Conservation (phyloP, 768 basidiomycete species). For the Dendrothele bispora region DNA sequence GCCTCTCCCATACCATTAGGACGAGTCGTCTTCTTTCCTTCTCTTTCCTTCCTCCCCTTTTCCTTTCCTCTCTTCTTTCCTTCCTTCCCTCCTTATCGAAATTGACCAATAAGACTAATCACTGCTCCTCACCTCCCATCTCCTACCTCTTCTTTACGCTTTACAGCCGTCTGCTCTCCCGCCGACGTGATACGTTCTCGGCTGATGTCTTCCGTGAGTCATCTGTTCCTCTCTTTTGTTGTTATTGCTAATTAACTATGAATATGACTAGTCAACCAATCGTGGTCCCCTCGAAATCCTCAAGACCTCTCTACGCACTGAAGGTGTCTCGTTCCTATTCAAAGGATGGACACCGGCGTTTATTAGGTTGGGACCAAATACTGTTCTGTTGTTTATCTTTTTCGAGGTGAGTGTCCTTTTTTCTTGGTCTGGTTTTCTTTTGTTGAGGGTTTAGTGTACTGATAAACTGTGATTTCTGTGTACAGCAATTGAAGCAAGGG, state of each 20-base stretch:
- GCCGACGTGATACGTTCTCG: constrained; percentile 77
- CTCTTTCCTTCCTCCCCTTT: too few relatives aligned
- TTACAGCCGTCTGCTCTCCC: constrained; percentile 74
- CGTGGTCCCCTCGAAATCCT: constrained; percentile 52
- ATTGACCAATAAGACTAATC: too few relatives aligned
- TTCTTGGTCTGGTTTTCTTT: not conserved
- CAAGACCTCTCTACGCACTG: constrained; percentile 59
- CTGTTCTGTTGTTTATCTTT: constrained; percentile 82
- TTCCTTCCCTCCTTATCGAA: too few relatives aligned
- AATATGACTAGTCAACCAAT: constrained; percentile 45
- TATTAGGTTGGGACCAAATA: constrained; percentile 81
- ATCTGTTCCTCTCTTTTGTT: constrained; percentile 7
- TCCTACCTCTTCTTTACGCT: constrained; percentile 7
- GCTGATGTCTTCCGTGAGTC: constrained; percentile 69
- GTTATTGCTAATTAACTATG: not conserved
- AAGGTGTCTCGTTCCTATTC: constrained; percentile 78
- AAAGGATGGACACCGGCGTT: constrained; percentile 92
- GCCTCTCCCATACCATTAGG: too few relatives aligned
- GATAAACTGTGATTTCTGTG: too few relatives aligned
- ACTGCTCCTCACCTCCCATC: too few relatives aligned
- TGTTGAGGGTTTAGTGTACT: constrained; percentile 3
- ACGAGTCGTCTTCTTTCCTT: too few relatives aligned
- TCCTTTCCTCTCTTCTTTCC: too few relatives aligned
- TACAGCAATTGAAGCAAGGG: constrained; percentile 68
- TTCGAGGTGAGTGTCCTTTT: constrained; percentile 57